phyloP scores from a whole-genome alignment of 495 filamentous ascomycete species.

The Talaromyces nanjingensis region DNA sequence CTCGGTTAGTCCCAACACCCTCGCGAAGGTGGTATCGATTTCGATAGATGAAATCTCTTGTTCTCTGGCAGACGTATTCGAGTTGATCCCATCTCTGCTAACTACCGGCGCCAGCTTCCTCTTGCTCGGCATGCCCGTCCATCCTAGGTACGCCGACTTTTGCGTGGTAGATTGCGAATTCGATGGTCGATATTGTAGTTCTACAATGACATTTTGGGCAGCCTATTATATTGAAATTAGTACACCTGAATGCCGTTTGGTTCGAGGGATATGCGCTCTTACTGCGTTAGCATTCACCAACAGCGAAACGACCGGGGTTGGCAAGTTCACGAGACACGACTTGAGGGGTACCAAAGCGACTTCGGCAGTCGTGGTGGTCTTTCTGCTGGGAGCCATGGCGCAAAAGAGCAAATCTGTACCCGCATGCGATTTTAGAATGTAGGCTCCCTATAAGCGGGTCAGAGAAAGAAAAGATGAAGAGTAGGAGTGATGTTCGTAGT shows the following conservation, averaged over 20 bases:
- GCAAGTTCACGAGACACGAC: conserved; percentile 91
- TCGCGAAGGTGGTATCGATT: conserved; percentile 84
- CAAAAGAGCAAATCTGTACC: not conserved
- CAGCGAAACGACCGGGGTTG: conserved; percentile 71
- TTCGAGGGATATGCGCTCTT: conserved; percentile 22
- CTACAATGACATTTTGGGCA: conserved; percentile 92
- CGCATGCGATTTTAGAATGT: not conserved
- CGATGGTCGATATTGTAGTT: conserved; percentile 61
- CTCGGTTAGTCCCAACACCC: conserved; percentile 70
- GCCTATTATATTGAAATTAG: conserved; percentile 39
- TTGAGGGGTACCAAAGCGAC: conserved; percentile 76
- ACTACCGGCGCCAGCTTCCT: conserved; percentile 66
- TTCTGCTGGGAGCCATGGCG: conserved; percentile 56
- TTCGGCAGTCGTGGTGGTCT: conserved; percentile 64
- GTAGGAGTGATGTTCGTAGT: not conserved
- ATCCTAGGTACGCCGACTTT: conserved; percentile 78
- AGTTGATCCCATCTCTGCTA: conserved; percentile 61
- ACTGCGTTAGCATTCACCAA: conserved; percentile 85
- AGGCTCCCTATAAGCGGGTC: not conserved
- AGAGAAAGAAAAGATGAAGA: not conserved
- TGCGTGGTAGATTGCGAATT: conserved; percentile 35
- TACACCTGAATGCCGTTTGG: not conserved
- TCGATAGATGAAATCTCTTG: conserved; percentile 73
- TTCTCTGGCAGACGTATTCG: conserved; percentile 51
- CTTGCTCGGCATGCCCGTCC: conserved; percentile 96